Base-by-base conservation (phyloP, 2,329 filamentous ascomycete genomes). In the Ceratocystiopsis sp. region DNA sequence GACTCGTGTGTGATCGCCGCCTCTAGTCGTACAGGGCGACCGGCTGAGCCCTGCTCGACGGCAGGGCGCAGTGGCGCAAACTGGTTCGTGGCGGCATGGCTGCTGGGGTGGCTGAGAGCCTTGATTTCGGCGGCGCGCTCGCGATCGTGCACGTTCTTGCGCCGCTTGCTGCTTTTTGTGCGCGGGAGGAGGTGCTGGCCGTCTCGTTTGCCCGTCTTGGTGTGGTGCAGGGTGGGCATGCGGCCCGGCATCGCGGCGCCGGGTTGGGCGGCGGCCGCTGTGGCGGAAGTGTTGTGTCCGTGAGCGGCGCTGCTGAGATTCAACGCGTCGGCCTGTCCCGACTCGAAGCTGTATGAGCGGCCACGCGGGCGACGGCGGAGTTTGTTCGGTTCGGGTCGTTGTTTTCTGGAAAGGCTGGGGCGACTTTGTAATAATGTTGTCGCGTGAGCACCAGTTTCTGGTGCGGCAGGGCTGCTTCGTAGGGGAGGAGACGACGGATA, bases 41-140 rank as follows among this genome's bases (percentile, higher is more conserved):
- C 69, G 38, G 75, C 65, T 42, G 71, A 71, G 57, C 70, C 73
- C 32, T 68, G 65, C 47, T 78, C 71, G 40, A 71, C 69, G 12
- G 70, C 69, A 7, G 78, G 68, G 42, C 82, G 73, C 42, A 77
- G 63, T 7, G 83, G 77, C 51, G 79, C 71, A 47, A 71, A 72
- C 39, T 75, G 73, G 13, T 36, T 32, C 32, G 21, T 43, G 41
- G 40, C 36, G 29, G 17, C n/a, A 29, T 25, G 5, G 36, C n/a
- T 18, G 36, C 36, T 8, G 25, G 29, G 21, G 36, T 75, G 73
- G 54, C 75, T 82, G 81, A 95, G 84, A 43, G 84, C 78, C 56
- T 79, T 83, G 55, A 95, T 86, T 61, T 94, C 85, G 48, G 84
- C 84, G 60, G 94, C 87, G 45, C 89, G 73, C 46, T 80, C 70